Evolutionary conservation across 2,329 filamentous ascomycete genomes (phyloP), one percentile per base, ranked within the genome.

Genomic region (Macrophomina phaseolina): DNA sequence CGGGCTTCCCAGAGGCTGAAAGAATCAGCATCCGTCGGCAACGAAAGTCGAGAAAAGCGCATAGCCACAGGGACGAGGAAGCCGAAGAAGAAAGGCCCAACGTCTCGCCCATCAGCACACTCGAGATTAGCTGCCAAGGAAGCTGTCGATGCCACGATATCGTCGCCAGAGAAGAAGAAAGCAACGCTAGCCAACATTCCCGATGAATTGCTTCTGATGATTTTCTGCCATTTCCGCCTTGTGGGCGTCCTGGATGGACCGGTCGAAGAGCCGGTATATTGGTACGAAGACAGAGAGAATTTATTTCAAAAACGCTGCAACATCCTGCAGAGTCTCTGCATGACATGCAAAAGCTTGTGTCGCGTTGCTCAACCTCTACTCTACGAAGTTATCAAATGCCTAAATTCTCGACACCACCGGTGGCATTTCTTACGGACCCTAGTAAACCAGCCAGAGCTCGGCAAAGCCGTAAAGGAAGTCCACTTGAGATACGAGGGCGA

Each of bases 221-320:
- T 61, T 8, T 32, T 61, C 28, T 11, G 42, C 28, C 28, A 61
- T 36, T 48, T 61, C 40, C 23, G 42, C 8, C 56, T 61, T 28
- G 38, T 28, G 14, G 40, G 56, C 11, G 42, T 61, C 18, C 56
- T 61, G 23, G 42, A 61, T 6, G 42, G 30, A 16, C 56, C 40
- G 8, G 14, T 61, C 4, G 42, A 61, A 18, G 56, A 61, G 16
- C 56, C 23, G 12, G 30, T 61, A n/a, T 48, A 36, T 18, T 48
- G 42, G 42, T 61, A 61, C 16, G 56, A 61, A 8, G 56, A 48
- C 9, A 46, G 56, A 40, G 18, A 46, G 2, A 9, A 14, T 12
- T 18, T 61, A 7, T 61, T 61, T 40, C 56, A 61, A 16, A n/a
- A 32, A 7, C 56, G 56, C 40, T 46, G 56, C 42, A n/a, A 61